Conservation (phyloP, 495 filamentous ascomycete species). For the Recurvomyces mirabilis region DNA sequence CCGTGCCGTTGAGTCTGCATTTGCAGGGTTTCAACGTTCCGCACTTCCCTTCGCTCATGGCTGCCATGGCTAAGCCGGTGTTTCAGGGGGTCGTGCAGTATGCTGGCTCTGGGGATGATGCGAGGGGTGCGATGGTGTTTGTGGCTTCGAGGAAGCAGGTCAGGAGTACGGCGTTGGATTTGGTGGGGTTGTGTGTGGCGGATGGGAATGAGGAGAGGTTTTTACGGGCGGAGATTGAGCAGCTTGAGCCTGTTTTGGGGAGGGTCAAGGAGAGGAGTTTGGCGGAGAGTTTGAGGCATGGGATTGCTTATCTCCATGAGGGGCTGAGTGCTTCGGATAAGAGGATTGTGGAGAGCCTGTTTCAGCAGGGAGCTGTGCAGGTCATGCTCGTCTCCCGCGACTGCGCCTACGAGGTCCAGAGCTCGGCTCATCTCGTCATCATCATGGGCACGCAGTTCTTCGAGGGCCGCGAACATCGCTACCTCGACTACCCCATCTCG, state of each 20-base stretch:
- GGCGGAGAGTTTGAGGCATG: constrained; percentile 84
- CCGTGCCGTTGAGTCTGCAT: constrained; percentile 81
- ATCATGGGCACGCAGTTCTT: constrained; percentile 99
- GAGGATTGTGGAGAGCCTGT: constrained; percentile 83
- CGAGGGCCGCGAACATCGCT: constrained; percentile 91
- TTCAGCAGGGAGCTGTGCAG: constrained; percentile 83
- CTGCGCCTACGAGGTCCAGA: constrained; percentile 90
- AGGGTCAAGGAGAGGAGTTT: constrained; percentile 76
- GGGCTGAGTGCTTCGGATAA: constrained; percentile 81
- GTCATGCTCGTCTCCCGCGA: constrained; percentile 87
- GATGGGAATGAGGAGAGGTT: constrained; percentile 93
- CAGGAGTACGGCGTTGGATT: constrained; percentile 76
- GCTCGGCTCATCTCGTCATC: constrained; percentile 78
- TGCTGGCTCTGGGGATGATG: too few relatives aligned
- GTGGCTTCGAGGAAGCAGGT: constrained; percentile 89
- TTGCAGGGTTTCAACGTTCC: constrained; percentile 93
- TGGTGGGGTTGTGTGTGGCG: constrained; percentile 70
- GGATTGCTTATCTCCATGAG: constrained; percentile 96
- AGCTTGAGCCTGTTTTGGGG: constrained; percentile 70
- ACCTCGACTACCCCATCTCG: constrained; percentile 90
- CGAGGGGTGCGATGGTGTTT: constrained; percentile 84
- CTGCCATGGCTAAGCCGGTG: constrained; percentile 91
- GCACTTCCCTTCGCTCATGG: constrained; percentile 95
- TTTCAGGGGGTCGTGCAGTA: constrained; percentile 77
- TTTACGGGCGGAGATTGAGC: constrained; percentile 64